phyloP scores from a whole-genome alignment of 306 rosid genomes.

The Sesbania bispinosa region DNA sequence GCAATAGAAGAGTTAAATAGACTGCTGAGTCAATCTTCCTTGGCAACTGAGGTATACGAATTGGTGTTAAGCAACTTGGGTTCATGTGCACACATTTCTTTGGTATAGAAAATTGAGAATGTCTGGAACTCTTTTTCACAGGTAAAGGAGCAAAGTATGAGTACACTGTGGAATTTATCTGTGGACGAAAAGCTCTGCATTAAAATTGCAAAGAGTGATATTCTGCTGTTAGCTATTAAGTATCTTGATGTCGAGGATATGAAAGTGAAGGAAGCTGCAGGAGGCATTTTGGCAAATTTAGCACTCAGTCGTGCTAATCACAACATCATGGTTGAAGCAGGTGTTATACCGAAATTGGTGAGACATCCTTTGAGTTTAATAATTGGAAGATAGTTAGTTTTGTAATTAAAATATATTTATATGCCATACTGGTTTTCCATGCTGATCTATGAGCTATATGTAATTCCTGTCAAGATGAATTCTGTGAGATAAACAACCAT shows the following conservation, averaged over 20 bases:
- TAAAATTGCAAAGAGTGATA: constrained; percentile 52
- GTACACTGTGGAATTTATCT: constrained; percentile 77
- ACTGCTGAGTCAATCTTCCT: constrained; percentile 54
- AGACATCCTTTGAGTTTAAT: constrained; percentile 32
- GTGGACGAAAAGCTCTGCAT: constrained; percentile 69
- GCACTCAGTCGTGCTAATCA: constrained; percentile 62
- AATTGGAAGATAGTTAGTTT: constrained; percentile 7
- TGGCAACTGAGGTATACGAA: constrained; percentile 62
- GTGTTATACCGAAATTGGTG: constrained; percentile 83
- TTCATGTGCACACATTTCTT: constrained; percentile 14
- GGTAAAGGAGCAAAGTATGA: constrained; percentile 83
- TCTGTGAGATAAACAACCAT: background rate
- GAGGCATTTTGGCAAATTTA: constrained; percentile 79
- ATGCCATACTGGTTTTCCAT: background rate
- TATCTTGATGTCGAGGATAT: constrained; percentile 69
- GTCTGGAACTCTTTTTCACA: constrained; percentile 32
- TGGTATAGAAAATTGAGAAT: constrained; percentile 37
- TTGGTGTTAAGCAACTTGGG: constrained; percentile 2
- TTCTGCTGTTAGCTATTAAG: constrained; percentile 57
- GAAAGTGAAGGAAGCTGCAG: constrained; percentile 79
- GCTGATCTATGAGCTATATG: constrained; percentile 13
- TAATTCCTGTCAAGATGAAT: constrained; percentile 3
- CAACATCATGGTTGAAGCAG: constrained; percentile 71
- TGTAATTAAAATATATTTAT: constrained; percentile 5
- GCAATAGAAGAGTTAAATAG: constrained; percentile 82